Conservation (phyloP, 208 protist genomes). For the Tritrichomonas foetus region DNA sequence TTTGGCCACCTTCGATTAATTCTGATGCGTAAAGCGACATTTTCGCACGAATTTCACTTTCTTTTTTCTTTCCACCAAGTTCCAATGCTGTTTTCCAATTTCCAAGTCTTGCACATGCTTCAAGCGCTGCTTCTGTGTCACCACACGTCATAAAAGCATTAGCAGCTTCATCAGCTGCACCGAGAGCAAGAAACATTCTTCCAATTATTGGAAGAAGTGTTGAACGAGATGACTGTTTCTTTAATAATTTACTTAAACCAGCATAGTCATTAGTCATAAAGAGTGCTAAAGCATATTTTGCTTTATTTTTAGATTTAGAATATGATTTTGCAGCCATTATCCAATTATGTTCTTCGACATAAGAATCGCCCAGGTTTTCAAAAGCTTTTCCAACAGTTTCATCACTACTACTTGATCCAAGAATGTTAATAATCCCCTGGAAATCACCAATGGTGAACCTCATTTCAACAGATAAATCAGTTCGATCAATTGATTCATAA, state of each 20-base stretch:
- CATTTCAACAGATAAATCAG: conserved; percentile 4
- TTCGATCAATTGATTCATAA: conserved; percentile 59
- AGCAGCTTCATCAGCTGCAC: background rate
- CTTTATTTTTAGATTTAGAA: background rate
- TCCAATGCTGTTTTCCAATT: background rate
- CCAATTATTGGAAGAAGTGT: background rate
- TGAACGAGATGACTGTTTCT: background rate
- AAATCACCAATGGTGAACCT: background rate
- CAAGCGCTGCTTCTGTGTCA: background rate
- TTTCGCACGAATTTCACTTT: background rate
- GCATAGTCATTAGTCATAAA: background rate
- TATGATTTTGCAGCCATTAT: background rate
- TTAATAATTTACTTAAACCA: background rate
- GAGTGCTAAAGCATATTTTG: background rate
- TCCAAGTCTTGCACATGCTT: background rate
- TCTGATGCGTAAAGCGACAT: background rate
- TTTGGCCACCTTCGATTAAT: background rate
- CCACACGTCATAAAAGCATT: background rate
- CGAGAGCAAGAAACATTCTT: background rate
- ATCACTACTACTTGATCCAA: background rate
- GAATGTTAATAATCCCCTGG: background rate
- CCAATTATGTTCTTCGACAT: background rate
- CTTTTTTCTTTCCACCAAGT: background rate
- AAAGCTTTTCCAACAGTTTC: background rate
- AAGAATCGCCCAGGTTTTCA: background rate